Evolutionary conservation across 257 asterid genomes (phyloP).

Genomic region (Jacaranda copaia): DNA sequence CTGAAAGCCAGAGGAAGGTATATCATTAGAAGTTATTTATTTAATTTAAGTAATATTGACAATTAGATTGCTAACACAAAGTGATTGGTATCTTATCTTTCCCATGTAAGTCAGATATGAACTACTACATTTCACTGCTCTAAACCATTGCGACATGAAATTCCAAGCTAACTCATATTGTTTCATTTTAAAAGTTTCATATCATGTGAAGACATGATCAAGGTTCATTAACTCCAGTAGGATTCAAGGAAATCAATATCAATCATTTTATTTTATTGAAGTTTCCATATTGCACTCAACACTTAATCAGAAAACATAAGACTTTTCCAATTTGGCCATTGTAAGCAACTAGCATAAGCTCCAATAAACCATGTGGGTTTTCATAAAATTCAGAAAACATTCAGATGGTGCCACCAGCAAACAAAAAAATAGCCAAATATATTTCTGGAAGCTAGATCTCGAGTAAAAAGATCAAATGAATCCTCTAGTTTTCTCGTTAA

Average conservation of each 20-base stretch:
- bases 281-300: neutral
- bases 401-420: no score
- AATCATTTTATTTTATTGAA: neutral
- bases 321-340: no score
- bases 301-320: neutral
- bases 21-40: neutral
- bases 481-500: no score
- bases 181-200: neutral
- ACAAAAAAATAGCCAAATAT: no score
- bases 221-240: neutral
- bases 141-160: slow-evolving; percentile 16
- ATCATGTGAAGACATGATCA: neutral
- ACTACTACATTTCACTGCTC: slow-evolving; percentile 8
- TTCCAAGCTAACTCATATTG: neutral
- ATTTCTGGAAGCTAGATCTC: no score
- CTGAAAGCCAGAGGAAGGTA: neutral
- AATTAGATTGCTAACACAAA: neutral
- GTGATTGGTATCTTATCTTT: neutral
- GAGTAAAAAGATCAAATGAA: no score
- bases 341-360: no score
- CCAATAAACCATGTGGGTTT: neutral
- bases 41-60: neutral
- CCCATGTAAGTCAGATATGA: neutral
- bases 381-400: no score
- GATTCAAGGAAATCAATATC: neutral